phyloP scores from a whole-genome alignment of 805 yeast species.

The Citeromyces matritensis region DNA sequence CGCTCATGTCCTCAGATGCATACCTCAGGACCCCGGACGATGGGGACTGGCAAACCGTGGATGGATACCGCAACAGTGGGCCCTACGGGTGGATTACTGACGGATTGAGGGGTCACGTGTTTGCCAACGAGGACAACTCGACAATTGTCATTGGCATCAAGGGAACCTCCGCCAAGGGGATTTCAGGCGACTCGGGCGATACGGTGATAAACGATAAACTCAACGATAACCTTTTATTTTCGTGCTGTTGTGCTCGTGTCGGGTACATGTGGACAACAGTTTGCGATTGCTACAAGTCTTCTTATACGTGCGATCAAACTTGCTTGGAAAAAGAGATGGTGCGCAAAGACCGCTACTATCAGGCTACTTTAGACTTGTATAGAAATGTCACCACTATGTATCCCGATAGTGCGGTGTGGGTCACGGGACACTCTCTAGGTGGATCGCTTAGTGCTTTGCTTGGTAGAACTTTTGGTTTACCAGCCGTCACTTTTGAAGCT shows the following conservation, averaged over 20 bases:
- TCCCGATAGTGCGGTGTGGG: constrained; percentile 69
- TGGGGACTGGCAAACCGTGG: constrained; percentile 81
- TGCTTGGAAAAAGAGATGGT: constrained; percentile 70
- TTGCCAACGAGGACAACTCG: constrained; percentile 38
- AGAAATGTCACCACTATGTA: constrained; percentile 52
- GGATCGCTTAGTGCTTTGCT: constrained; percentile 72
- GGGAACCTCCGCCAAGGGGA: constrained; percentile 80
- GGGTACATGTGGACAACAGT: constrained; percentile 89
- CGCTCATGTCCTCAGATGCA: constrained; percentile 82
- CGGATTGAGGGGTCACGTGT: constrained; percentile 87
- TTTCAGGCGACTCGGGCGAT: constrained; percentile 38
- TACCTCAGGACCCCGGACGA: constrained; percentile 64
- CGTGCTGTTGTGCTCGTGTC: constrained; percentile 93
- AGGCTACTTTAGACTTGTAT: constrained; percentile 65
- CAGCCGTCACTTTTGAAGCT: constrained; percentile 82
- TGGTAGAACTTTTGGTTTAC: constrained; percentile 83
- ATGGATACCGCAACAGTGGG: constrained; percentile 14
- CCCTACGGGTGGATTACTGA: constrained; percentile 79
- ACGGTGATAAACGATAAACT: constrained; percentile 70
- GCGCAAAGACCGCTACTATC: constrained; percentile 69
- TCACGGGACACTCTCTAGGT: constrained; percentile 91
- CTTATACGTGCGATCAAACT: constrained; percentile 78
- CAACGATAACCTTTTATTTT: constrained; percentile 80
- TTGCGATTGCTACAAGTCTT: constrained; percentile 78
- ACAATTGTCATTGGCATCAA: constrained; percentile 68